phyloP scores from a whole-genome alignment of 2,329 filamentous ascomycete genomes.

The Colletotrichum filicis region DNA sequence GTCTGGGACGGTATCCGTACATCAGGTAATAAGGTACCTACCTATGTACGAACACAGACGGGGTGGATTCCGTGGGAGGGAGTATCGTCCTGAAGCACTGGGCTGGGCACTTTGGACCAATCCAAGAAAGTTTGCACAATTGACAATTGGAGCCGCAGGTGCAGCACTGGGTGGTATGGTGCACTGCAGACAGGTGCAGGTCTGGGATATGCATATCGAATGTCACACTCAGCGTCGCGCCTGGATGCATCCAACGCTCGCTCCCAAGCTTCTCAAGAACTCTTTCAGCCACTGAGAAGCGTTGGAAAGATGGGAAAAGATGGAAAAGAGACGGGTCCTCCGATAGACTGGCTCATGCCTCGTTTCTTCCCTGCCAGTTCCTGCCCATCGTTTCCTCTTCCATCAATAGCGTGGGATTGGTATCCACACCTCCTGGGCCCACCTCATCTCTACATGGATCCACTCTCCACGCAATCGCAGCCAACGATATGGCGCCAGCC shows the following conservation, averaged over 20 bases:
- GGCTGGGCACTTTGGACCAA: background rate
- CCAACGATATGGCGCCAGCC: background rate
- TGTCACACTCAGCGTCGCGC: background rate
- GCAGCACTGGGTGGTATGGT: too few species aligned
- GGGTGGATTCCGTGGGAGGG: background rate
- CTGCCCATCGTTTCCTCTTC: slow-evolving; percentile 21
- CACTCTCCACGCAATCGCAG: background rate
- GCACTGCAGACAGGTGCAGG: background rate
- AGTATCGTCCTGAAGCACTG: background rate
- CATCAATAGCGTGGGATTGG: background rate
- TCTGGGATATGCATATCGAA: background rate
- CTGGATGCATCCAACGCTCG: background rate
- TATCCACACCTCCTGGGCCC: background rate
- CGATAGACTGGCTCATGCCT: slow-evolving; percentile 28
- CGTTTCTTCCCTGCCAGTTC: slow-evolving; percentile 11
- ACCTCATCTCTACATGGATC: background rate
- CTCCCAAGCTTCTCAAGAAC: background rate
- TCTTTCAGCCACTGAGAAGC: background rate
- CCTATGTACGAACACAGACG: background rate
- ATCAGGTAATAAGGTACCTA: too few species aligned
- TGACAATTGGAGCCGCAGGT: background rate
- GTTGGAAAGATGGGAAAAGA: slow-evolving; percentile 19
- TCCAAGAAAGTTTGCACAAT: background rate
- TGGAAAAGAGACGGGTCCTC: slow-evolving; percentile 23
- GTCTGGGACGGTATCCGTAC: too few species aligned